Evolutionary conservation across 192 early-diverging fungal species (phyloP).

Genomic region (Coemansia sp.): DNA sequence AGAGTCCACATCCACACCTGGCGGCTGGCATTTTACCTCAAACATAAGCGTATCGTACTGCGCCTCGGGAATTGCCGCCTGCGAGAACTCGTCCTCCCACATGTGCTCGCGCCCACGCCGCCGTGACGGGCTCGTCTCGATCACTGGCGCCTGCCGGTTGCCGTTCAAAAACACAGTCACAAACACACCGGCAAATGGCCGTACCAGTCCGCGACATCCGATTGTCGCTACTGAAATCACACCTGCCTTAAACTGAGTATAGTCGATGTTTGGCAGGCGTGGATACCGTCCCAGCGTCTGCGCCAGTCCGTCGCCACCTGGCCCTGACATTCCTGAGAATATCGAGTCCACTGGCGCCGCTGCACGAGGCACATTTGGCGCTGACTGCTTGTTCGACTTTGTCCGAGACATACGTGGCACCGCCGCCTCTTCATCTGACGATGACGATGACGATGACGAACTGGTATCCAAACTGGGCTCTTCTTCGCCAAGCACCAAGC

Average conservation of each 20-base stretch:
- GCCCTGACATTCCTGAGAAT: slow-evolving; percentile 44
- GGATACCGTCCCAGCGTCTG: slow-evolving; percentile 49
- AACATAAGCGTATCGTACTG: slow-evolving; percentile 37
- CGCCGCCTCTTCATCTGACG: not conserved
- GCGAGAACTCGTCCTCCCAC: slow-evolving; percentile 53
- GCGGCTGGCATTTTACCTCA: slow-evolving; percentile 43
- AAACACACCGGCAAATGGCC: slow-evolving; percentile 52
- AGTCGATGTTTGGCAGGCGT: slow-evolving; percentile 54
- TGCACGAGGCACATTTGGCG: slow-evolving; percentile 7
- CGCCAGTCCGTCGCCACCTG: slow-evolving; percentile 30
- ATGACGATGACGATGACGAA: slow-evolving; percentile 11
- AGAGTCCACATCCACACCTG: slow-evolving; percentile 25
- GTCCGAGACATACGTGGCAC: not conserved
- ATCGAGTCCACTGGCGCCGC: slow-evolving; percentile 27
- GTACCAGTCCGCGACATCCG: slow-evolving; percentile 50
- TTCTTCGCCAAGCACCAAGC: slow-evolving; percentile 45
- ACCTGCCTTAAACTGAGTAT: slow-evolving; percentile 47
- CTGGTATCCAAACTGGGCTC: slow-evolving; percentile 8
- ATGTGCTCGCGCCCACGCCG: slow-evolving; percentile 50
- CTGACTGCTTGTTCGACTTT: not conserved
- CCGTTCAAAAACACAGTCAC: slow-evolving; percentile 50
- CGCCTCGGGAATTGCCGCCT: slow-evolving; percentile 45
- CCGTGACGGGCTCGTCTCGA: slow-evolving; percentile 47
- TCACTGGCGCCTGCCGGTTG: slow-evolving; percentile 47
- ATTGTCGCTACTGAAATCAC: slow-evolving; percentile 45